Evolutionary conservation across 352 stramenopile genomes (phyloP).

Genomic region (Phytophthora palmivora): DNA sequence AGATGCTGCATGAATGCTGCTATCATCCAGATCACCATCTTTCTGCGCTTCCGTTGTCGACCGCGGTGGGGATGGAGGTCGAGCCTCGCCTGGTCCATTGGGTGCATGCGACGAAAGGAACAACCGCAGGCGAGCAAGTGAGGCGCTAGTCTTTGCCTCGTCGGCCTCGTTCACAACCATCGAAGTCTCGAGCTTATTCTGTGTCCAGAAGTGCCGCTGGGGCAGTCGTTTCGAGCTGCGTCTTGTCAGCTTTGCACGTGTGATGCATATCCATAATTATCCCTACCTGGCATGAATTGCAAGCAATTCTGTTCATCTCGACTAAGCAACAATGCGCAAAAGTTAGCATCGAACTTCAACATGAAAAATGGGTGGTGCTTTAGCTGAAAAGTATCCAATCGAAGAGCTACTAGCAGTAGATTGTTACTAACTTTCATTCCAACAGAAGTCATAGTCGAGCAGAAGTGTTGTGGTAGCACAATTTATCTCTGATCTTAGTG

Average conservation of each 20-base stretch:
- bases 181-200: conserved; percentile 22
- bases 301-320: neutral
- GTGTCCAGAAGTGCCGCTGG: neutral
- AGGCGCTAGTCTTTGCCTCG: conserved; percentile 31
- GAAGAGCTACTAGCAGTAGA: too few relatives aligned
- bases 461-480: too few relatives aligned
- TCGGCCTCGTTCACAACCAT: conserved; percentile 31
- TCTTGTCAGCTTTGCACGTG: conserved; percentile 8
- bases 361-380: neutral
- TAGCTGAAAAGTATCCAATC: too few relatives aligned
- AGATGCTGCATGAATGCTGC: neutral
- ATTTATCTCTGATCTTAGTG: too few relatives aligned
- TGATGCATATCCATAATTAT: too few relatives aligned
- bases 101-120: conserved; percentile 50
- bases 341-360: conserved; percentile 22
- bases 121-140: conserved; percentile 42
- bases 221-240: conserved; percentile 31
- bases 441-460: too few relatives aligned
- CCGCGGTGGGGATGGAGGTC: conserved; percentile 8
- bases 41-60: neutral
- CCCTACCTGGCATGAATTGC: conserved; percentile 2
- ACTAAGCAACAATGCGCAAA: conserved; percentile 5
- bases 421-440: too few relatives aligned
- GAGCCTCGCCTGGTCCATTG: conserved; percentile 21
- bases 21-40: conserved; percentile 7